Evolutionary conservation across 495 filamentous ascomycete genomes (phyloP).

Genomic region (Penicillium canariense): DNA sequence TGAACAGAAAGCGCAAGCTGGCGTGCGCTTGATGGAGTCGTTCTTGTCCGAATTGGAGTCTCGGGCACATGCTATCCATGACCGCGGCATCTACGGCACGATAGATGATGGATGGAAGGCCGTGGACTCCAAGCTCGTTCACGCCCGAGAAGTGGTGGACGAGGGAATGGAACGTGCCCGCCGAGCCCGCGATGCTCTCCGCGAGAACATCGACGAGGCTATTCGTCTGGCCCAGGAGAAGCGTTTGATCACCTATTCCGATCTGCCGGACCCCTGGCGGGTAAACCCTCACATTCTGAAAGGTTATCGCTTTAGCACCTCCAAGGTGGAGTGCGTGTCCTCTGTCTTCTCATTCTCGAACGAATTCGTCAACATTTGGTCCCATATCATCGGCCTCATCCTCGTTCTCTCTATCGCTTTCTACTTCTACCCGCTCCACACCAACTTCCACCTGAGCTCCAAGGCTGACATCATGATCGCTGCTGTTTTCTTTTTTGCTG

Average conservation of each 20-base stretch:
- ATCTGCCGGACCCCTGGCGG: constrained; percentile 88
- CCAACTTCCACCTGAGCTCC: constrained; percentile 82
- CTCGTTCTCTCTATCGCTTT: constrained; percentile 88
- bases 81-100: constrained; percentile 54
- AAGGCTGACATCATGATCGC: constrained; percentile 86
- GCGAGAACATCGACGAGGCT: constrained; percentile 77
- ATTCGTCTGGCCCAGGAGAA: constrained; percentile 75
- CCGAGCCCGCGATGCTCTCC: constrained; percentile 70
- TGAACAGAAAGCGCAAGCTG: constrained; percentile 85
- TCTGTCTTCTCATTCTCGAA: constrained; percentile 85
- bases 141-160: constrained; percentile 74
- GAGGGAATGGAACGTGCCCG: constrained; percentile 79
- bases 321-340: constrained; percentile 78
- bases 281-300: constrained; percentile 89
- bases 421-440: constrained; percentile 88
- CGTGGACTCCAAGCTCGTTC: constrained; percentile 72
- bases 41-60: constrained; percentile 81
- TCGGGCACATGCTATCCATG: constrained; percentile 71
- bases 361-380: constrained; percentile 97
- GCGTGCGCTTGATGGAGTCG: constrained; percentile 79
- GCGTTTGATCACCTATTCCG: constrained; percentile 82
- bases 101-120: constrained; percentile 70
- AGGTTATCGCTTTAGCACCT: constrained; percentile 91
- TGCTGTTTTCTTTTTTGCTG: constrained; percentile 94
- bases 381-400: constrained; percentile 82